Percentiles rank a stretch among this genome's conserved stretches.
phyloP scores from a whole-genome alignment of 257 asterid species.

The Perilla frutescens region DNA sequence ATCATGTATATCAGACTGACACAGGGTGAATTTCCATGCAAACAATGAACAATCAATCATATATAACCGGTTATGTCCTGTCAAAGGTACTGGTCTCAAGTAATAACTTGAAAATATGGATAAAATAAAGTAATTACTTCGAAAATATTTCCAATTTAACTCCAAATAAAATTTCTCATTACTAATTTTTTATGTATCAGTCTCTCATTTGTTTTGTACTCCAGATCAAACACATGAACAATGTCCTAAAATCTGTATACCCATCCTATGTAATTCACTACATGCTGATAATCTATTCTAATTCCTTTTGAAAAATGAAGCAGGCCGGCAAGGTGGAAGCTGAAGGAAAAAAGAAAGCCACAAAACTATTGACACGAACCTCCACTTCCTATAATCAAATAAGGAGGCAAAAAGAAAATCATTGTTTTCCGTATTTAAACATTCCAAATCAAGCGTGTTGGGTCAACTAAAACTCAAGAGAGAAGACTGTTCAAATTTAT shows the following conservation, averaged over 20 bases:
- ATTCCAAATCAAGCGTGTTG: neutral
- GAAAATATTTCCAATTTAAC: neutral
- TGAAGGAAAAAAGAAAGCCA: neutral
- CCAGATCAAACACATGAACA: conserved; percentile 1
- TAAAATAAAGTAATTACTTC: no score
- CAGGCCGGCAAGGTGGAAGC: neutral
- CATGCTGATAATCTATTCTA: neutral
- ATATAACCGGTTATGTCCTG: neutral
- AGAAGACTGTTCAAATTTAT: conserved; percentile 21
- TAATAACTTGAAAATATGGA: neutral
- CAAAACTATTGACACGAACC: conserved; percentile 17
- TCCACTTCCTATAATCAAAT: neutral
- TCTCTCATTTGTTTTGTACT: conserved; percentile 15
- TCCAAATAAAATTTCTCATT: neutral
- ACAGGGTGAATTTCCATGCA: conserved; percentile 15
- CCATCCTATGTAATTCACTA: no score
- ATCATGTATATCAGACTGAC: neutral
- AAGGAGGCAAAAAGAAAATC: neutral
- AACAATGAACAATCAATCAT: neutral
- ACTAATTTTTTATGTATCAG: neutral
- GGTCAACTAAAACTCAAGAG: neutral
- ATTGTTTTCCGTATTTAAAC: neutral
- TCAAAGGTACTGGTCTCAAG: neutral
- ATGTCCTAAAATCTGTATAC: neutral
- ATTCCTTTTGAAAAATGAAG: neutral